Percentiles rank a stretch among this genome's conserved stretches.
Evolutionary conservation across 2,329 filamentous ascomycete species (phyloP).

Genomic region (Keithomyces neogunnii): DNA sequence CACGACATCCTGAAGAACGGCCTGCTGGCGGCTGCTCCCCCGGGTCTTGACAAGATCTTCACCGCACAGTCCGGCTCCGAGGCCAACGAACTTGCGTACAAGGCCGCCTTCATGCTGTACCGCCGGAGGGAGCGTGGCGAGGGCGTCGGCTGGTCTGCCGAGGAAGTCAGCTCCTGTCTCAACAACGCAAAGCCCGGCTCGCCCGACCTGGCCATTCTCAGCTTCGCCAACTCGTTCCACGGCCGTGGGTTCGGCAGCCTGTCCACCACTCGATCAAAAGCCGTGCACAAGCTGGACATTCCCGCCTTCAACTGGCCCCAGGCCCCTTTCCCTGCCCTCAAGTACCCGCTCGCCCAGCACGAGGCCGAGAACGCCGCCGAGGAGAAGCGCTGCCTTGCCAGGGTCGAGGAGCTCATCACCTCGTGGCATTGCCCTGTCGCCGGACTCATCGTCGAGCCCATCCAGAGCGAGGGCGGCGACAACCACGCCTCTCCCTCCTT

Average conservation of each 20-base stretch:
- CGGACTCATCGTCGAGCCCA: conserved; percentile 79
- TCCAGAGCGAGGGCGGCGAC: conserved; percentile 90
- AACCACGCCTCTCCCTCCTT: conserved; percentile 85
- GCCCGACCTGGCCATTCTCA: conserved; percentile 72
- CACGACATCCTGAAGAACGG: conserved; percentile 69
- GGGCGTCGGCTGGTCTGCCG: conserved; percentile 67
- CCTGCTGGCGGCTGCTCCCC: conserved; percentile 73
- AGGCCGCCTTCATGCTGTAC: conserved; percentile 91
- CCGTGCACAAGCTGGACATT: conserved; percentile 92
- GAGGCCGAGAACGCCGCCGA: conserved; percentile 72
- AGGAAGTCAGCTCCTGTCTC: conserved; percentile 71
- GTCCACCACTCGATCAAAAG: conserved; percentile 84
- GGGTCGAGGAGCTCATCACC: conserved; percentile 74
- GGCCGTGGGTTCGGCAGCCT: conserved; percentile 82
- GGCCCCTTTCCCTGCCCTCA: conserved; percentile 74
- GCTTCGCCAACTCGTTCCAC: conserved; percentile 84
- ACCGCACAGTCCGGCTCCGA: conserved; percentile 84
- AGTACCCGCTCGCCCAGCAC: conserved; percentile 79
- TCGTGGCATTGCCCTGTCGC: conserved; percentile 72
- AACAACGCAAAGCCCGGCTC: conserved; percentile 70
- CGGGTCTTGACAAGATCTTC: conserved; percentile 81
- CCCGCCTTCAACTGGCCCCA: conserved; percentile 94
- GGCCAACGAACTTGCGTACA: conserved; percentile 91
- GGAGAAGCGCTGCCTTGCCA: conserved; percentile 71
- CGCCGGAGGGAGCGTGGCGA: conserved; percentile 76